A percentile compares a stretch with the other conserved stretches of the same genome.
Evolutionary conservation across 2,329 filamentous ascomycete genomes (phyloP).

Genomic region (Thyridium curvatum): DNA sequence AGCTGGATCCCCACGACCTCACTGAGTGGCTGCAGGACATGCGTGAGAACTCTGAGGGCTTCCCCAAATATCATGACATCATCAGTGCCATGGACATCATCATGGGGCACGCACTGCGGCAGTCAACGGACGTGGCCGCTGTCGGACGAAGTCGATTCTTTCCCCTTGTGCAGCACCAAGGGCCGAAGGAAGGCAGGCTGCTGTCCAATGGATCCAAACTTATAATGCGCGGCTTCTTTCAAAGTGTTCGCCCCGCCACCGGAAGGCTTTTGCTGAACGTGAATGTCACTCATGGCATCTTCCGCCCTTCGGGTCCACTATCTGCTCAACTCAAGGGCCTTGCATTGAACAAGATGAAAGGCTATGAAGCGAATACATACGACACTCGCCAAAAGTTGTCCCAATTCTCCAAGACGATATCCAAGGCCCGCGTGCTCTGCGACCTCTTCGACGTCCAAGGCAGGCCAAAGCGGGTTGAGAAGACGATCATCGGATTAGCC

Average conservation of each 20-base stretch:
- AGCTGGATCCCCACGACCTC: constrained; percentile 32
- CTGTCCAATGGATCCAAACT: constrained; percentile 12
- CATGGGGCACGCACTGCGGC: constrained; percentile 35
- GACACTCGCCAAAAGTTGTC: too few relatives aligned
- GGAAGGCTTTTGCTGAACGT: constrained; percentile 48
- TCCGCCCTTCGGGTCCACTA: constrained; percentile 33
- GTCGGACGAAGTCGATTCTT: constrained; percentile 45
- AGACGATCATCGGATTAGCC: constrained; percentile 19
- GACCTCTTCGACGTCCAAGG: constrained; percentile 21
- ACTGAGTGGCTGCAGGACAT: constrained; percentile 37
- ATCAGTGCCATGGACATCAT: constrained; percentile 48
- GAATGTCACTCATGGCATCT: constrained; percentile 49
- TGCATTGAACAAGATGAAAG: too few relatives aligned
- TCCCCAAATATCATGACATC: constrained; percentile 41
- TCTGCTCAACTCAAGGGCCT: too few relatives aligned
- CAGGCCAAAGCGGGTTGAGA: constrained; percentile 18
- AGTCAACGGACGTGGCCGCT: constrained; percentile 25
- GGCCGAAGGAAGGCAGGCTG: constrained; percentile 18
- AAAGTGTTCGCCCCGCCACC: constrained; percentile 46
- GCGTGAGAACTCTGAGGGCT: constrained; percentile 28
- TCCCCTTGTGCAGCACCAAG: constrained; percentile 24
- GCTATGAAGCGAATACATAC: too few relatives aligned
- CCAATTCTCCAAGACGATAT: too few relatives aligned
- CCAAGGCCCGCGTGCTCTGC: constrained; percentile 18
- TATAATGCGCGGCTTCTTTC: constrained; percentile 48